Conservation (phyloP, 495 filamentous ascomycete species). For the Penicillium flavigenum region DNA sequence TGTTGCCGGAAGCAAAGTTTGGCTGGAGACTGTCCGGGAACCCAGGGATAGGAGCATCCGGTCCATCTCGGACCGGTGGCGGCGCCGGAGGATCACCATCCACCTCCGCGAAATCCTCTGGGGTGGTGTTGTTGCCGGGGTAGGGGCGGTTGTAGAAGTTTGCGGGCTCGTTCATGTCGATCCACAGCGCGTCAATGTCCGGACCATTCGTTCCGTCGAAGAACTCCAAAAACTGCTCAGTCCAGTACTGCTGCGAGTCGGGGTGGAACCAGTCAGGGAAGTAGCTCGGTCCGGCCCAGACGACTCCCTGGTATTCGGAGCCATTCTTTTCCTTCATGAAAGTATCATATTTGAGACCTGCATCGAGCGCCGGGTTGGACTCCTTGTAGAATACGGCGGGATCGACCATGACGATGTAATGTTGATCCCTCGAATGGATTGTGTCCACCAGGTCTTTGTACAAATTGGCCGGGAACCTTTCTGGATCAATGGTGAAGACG, state of each 20-base stretch:
- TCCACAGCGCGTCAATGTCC: constrained; percentile 28
- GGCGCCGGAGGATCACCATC: constrained; percentile 21
- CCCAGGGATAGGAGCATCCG: constrained; percentile 21
- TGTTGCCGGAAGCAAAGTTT: constrained; percentile 12
- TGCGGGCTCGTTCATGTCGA: constrained; percentile 30
- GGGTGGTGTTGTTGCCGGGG: constrained; percentile 16
- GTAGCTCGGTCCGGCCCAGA: constrained; percentile 28
- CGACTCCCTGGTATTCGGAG: constrained; percentile 21
- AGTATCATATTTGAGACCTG: constrained; percentile 16
- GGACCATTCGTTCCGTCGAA: constrained; percentile 18
- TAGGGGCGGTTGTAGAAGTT: constrained; percentile 21
- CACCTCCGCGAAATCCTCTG: constrained; percentile 15
- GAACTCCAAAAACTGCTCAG: constrained; percentile 14
- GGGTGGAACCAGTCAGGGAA: constrained; percentile 31
- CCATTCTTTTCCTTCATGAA: constrained; percentile 23
- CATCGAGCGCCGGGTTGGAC: constrained; percentile 14
- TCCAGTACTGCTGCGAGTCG: constrained; percentile 24
- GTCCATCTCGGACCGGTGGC: constrained; percentile 18
- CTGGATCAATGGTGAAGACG: constrained; percentile 27
- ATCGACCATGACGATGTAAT: constrained; percentile 29
- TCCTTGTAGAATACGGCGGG: constrained; percentile 21
- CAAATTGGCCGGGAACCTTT: constrained; percentile 15
- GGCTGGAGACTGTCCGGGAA: constrained; percentile 26
- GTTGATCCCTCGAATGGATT: constrained; percentile 23
- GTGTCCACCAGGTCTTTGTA: constrained; percentile 20